phyloP scores from a whole-genome alignment of 371 early-diverging fungal genomes.

The Fennellomyces sp. region DNA sequence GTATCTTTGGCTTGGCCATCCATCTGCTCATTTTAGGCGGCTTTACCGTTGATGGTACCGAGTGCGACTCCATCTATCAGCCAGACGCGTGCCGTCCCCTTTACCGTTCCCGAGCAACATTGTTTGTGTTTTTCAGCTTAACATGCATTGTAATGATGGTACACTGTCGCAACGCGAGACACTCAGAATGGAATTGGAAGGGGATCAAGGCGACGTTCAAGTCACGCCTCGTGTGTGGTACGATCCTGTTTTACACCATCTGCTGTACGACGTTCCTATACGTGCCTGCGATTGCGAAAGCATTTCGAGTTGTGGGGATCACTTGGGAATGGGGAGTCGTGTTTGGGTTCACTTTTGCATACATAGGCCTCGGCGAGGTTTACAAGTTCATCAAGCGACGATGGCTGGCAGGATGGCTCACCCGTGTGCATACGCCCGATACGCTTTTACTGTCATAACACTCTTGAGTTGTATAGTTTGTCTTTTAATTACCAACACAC shows the following conservation, averaged over 20 bases:
- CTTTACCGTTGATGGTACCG: conserved; percentile 47
- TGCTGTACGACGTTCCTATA: conserved; percentile 61
- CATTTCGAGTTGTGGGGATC: conserved; percentile 63
- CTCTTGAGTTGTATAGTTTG: no score
- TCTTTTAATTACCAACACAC: neutral
- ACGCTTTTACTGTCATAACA: no score
- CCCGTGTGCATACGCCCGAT: no score
- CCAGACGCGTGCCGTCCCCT: conserved; percentile 54
- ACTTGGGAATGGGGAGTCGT: conserved; percentile 76
- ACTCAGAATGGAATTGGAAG: conserved; percentile 49
- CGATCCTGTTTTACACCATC: conserved; percentile 49
- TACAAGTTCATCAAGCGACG: conserved; percentile 37
- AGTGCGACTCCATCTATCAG: conserved; percentile 58
- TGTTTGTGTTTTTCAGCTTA: conserved; percentile 60
- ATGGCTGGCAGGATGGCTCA: no score
- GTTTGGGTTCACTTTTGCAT: conserved; percentile 49
- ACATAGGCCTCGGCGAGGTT: conserved; percentile 55
- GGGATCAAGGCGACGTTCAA: conserved; percentile 37
- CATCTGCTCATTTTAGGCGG: conserved; percentile 46
- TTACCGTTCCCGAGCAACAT: conserved; percentile 64
- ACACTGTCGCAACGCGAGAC: conserved; percentile 65
- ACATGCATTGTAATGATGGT: conserved; percentile 61
- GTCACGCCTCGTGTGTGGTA: conserved; percentile 54
- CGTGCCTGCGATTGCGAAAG: conserved; percentile 62
- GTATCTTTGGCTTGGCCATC: conserved; percentile 56